Base-by-base conservation (phyloP, 2,329 filamentous ascomycete genomes). In the Alternaria metachromatica region DNA sequence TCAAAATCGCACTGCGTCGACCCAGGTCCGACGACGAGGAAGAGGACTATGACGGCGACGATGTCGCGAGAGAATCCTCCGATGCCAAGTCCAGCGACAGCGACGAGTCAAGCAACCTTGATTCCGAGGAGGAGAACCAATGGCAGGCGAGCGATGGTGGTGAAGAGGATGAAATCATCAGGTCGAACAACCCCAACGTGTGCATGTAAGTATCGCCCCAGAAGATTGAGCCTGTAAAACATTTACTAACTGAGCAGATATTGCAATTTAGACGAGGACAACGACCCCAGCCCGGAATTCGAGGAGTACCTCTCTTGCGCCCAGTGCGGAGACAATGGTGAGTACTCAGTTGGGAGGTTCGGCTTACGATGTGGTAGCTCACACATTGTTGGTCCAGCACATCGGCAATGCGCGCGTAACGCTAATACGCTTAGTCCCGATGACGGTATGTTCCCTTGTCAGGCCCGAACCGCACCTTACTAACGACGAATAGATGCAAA, bases 371-470 rank as follows among this genome's bases (percentile, higher is more conserved):
- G 67, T 67, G 73, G 77, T 67, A 62, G 67, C 77, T 80, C 76
- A 78, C 76, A 83, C 83, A 78, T 65, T 81, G 79, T 81, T 74
- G 76, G 77, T 83, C 77, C 83, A 97, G 95, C 94, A 75, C 95
- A 98, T 84, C 90, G 91, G 79, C 91, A 96, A 86, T 97, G 95
- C 82, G 94, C 93, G 62, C 89, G 91, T 76, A 88, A 91, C 77
- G 87, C 88, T 77, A 87, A 87, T 63, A 88, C 88, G 67, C 82
- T 92, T 72, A 83, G 82, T 71, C 81, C 85, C 67, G 86, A 88
- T 65, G 86, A 90, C 79, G 87, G 92, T 94, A 86, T 80, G 86
- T 77, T 66, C 68, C 61, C 63, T 68, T 62, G 58, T 61, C 55
- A 51, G 59, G 60, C 50, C 53, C 63, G 48, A 65, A 25, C 49